phyloP scores from a whole-genome alignment of 441 rosid genomes.

The Syzygium malaccense region DNA sequence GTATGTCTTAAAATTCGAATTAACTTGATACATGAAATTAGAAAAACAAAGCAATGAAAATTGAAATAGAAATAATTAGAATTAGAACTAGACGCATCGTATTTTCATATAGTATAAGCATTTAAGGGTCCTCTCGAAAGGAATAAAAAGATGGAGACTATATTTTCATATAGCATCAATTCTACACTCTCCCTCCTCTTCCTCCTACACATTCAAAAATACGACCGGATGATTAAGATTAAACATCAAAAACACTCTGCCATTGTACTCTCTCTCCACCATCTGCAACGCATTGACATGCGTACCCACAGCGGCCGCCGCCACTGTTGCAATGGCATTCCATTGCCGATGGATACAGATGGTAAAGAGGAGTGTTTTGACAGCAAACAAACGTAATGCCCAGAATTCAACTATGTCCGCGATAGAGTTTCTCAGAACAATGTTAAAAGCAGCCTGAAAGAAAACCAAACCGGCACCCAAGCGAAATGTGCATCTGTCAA shows the following conservation, averaged over 20 bases:
- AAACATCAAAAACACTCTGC: neutral
- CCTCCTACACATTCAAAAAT: neutral
- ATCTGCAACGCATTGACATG: neutral
- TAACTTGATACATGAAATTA: rapidly evolving
- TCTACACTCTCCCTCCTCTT: neutral
- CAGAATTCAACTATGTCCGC: neutral
- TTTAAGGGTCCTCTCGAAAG: too few species aligned
- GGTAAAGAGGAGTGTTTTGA: neutral
- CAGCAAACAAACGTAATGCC: neutral
- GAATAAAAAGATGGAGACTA: too few species aligned
- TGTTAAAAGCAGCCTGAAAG: neutral
- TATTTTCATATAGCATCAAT: too few species aligned
- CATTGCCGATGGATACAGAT: neutral
- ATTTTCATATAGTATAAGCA: too few species aligned
- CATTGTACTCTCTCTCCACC: neutral
- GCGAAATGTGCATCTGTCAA: neutral
- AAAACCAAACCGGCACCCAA: neutral
- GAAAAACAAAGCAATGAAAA: neutral
- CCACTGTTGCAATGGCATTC: neutral
- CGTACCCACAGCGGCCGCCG: neutral
- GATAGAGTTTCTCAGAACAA: neutral
- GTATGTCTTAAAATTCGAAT: neutral
- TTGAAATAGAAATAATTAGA: neutral
- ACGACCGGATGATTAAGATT: neutral
- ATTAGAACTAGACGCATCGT: too few species aligned